Base-by-base conservation (phyloP, 2,329 filamentous ascomycete species). In the Sarocladium brachiariae region DNA sequence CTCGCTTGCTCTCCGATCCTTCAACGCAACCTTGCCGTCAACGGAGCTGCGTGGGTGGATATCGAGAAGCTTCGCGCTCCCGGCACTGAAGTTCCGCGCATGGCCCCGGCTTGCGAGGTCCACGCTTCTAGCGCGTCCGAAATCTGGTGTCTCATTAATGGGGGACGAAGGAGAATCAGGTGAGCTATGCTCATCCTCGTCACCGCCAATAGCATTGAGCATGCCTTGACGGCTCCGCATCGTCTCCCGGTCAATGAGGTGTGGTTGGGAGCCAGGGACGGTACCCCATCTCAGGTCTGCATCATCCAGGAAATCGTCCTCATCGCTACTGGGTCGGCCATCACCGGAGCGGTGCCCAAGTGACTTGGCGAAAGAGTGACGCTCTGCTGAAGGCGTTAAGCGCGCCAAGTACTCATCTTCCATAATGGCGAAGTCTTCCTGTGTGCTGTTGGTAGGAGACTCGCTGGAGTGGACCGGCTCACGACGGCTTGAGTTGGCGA, bases 361-460 rank as follows among this genome's bases (percentile, higher is more conserved):
- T 16, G 63, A 57, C 50, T 57, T 54, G 52, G 52, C 52, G 37
- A 52, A 56, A 48, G 59, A 59, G 27, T 57, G 57, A 25, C 59
- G 58, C 33, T 60, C 57, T 4, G 49, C 46, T 14, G 62, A 62
- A 5, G 43, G 43, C 8, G 64, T 59, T 54, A 72, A 41, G 62
- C 66, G 56, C 78, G 77, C 80, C 53, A 90, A 76, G 59, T 89
- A 89, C 59, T 93, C 87, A 53, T 92, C 88, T 54, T 89, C 84
- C 14, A 61, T 56, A 30, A 69, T 63, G 30, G 76, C 78, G 27
- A 84, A 72, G 48, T 88, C 84, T 54, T 91, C 87, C 50, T 85
- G 84, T 3, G 73, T 71, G 50, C 65, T 68, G 50, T 65, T 64
- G n/a, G 60, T 61, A 2, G 64, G 65, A 1, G 71, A 70, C 19